These are phyloP conservation scores for Spongiforma sp. DNA, from an alignment of 1,284 basidiomycete genomes.

Conservation along the genomic window DNA sequence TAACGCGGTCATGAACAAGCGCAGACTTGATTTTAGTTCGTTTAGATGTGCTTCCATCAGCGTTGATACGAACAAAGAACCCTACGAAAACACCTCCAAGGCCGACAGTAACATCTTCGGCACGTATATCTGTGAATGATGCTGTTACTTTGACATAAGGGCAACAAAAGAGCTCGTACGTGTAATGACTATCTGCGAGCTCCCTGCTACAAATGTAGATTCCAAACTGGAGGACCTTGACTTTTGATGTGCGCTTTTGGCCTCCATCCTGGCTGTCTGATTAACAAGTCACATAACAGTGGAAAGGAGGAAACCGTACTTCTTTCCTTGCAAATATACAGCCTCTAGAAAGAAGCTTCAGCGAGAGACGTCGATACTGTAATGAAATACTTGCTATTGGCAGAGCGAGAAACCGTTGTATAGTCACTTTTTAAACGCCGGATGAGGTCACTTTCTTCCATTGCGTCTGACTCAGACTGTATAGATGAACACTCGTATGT, in stretches of 20 bases:
- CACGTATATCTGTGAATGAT: slow-evolving; percentile 6
- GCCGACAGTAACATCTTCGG: slow-evolving; percentile 6
- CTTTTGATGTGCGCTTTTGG: no score
- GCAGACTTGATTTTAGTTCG: slow-evolving; percentile 8
- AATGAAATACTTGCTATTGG: not conserved
- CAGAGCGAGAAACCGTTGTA: not conserved
- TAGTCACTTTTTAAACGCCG: not conserved
- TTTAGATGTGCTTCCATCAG: not conserved
- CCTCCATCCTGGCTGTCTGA: not conserved
- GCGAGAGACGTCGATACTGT: not conserved
- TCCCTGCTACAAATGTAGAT: no score
- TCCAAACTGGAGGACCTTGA: no score
- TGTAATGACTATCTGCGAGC: slow-evolving; percentile 1
- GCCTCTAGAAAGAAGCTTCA: not conserved
- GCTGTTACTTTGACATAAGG: not conserved
- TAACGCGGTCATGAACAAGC: not conserved
- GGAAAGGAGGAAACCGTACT: not conserved
- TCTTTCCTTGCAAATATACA: not conserved
- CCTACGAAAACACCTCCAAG: slow-evolving; percentile 13
- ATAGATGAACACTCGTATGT: not conserved
- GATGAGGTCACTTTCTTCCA: not conserved
- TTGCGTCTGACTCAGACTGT: not conserved
- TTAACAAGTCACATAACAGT: no score
- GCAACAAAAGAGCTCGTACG: not conserved
- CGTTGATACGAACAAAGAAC: slow-evolving; percentile 6